Evolutionary conservation across 768 basidiomycete species (phyloP), one percentile per base, ranked within the genome.

Genomic region (Termitomyces bulborhizus): DNA sequence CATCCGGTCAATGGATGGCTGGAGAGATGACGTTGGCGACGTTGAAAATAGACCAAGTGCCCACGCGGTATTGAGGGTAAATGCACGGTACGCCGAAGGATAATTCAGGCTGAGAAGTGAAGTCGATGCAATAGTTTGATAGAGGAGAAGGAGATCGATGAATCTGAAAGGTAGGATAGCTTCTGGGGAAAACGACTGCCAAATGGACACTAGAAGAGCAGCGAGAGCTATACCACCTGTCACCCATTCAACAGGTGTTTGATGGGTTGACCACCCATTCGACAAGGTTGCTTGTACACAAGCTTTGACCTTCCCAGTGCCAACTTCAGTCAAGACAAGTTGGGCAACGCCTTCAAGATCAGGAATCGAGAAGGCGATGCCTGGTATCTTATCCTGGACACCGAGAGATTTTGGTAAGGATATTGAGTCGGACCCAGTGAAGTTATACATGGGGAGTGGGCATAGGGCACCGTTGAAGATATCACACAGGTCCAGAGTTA

Each of bases 251-350:
- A 93, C 94, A 13, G 81, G 81, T 11, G 73, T 66, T 66, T 90
- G 90, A 56, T 82, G 83, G 1, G 84, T 80, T 1, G 93, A 90
- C 80, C 86, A 86, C 9, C 95, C 95, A 66, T 99, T 99, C 16
- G 91, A 86, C 11, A 98, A 74, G 2, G 93, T 95, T 16, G 93
- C 83, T 68, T 95, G 93, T 7, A 99, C 80, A 63, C 96, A 99
- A 0, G 93, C 92, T 51, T 86, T 90, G 58, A 90, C 76, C 7
- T 82, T 67, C 46, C 88, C 85, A 5, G 90, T 89, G 47, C 74
- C 72, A 32, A 83, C 78, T 58, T 90, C 83, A 2, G 74, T 80
- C 40, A 96, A 77, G 5, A 84, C 80, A 52, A 98, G 72, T 62
- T 93, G 88, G 0, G 85, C 93, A 63, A 82, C 93, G 16, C 90